Conservation (phyloP, 1,284 basidiomycete genomes). For the Apiotrichum akiyoshidainum region DNA sequence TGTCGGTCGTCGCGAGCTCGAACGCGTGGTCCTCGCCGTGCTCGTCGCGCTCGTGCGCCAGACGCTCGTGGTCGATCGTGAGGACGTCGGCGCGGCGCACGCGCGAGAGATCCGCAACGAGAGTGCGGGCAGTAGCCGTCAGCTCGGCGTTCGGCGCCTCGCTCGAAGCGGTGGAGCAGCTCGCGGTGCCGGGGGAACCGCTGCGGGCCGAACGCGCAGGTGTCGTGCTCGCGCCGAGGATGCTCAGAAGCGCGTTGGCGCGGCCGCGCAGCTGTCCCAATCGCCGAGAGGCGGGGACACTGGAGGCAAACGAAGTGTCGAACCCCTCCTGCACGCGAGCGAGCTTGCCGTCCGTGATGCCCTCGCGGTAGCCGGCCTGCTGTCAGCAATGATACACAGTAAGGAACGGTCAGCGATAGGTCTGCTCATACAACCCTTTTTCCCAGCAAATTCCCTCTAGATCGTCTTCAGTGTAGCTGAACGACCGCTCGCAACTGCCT, state of each 20-base stretch:
- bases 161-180: not conserved
- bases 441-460: too few species aligned
- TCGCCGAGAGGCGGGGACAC: slow-evolving; percentile 50
- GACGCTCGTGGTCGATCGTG: slow-evolving; percentile 41
- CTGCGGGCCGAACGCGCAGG: not conserved
- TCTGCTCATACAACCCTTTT: too few species aligned
- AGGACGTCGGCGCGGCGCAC: slow-evolving; percentile 41
- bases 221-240: slow-evolving; percentile 12
- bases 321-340: slow-evolving; percentile 56
- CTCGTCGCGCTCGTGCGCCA: slow-evolving; percentile 41
- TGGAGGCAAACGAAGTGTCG: slow-evolving; percentile 53
- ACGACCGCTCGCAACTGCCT: too few species aligned
- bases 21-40: not conserved
- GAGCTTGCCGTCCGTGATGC: slow-evolving; percentile 57
- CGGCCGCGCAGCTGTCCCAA: slow-evolving; percentile 53
- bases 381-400: too few species aligned
- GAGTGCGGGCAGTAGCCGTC: slow-evolving; percentile 62
- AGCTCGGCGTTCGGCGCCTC: slow-evolving; percentile 33
- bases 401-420: too few species aligned
- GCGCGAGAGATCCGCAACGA: slow-evolving; percentile 49
- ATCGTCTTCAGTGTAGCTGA: too few species aligned
- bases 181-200: slow-evolving; percentile 4
- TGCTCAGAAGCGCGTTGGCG: slow-evolving; percentile 46
- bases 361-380: slow-evolving; percentile 58
- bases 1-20: slow-evolving; percentile 21